Evolutionary conservation across 129 eudicot species (phyloP), one percentile per base, ranked within the genome.

Genomic region (Artemisia annua): DNA sequence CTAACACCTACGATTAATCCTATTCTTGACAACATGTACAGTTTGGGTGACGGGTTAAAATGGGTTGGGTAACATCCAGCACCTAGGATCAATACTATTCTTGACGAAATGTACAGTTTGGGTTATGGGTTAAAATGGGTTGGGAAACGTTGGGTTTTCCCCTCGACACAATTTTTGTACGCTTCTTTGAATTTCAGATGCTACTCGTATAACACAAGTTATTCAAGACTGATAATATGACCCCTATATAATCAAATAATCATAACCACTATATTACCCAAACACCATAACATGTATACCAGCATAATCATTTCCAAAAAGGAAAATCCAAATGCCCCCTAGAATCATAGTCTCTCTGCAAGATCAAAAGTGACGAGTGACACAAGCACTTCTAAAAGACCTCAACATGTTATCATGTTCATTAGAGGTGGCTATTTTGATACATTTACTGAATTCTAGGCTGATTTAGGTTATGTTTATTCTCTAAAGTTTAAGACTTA

Each of bases 1-100:
- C 73, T 69, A 68, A 48, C 50, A 53, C 73, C 50, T 70, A 70
- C 55, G 63, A 70, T 53, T 51, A 51, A 69, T 56, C 55, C 16
- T 16, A 20, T 46, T 39, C 14, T 4, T 15, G 17, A 52, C 57
- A 52, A 52, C n/a, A 13, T 52, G 19, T 5, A 17, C 57, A 13
- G 8, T 15, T 52, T 52, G 57, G 18, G 57, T 52, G 18, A 52
- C 57, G 2, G n/a, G 57, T 52, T 52, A 52, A 11, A 52, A 13
- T 52, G 19, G 57, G 17, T 39, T 39, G 46, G 46, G 46, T 39
- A 39, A 39, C 46, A 39, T 53, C 73, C 52, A 68, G 62, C 50
- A 53, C 73, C 63, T 70, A 70, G 18, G 52, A 70, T 53, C 63
- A 28, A 69, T 56, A 70, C 16, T 16, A 20, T 46, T 39, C 14